Conservation (phyloP, 345 rosid genomes). For the Syzygium aqueum region DNA sequence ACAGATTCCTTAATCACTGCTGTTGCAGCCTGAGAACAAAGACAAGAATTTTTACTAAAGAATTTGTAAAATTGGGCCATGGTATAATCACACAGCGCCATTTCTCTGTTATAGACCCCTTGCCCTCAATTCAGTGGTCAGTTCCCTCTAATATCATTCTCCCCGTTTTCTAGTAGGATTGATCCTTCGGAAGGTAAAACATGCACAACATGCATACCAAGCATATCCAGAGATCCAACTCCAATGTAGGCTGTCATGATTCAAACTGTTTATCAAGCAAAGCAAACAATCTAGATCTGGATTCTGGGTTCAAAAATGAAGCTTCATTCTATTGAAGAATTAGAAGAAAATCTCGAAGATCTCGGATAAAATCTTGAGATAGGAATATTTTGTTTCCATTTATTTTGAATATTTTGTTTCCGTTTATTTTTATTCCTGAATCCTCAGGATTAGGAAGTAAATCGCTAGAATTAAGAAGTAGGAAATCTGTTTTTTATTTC, state of each 20-base stretch:
- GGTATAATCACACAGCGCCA: not conserved
- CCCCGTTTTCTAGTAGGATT: not conserved
- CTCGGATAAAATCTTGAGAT: too few species aligned
- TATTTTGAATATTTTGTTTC: too few species aligned
- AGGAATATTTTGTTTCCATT: too few species aligned
- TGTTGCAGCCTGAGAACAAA: slow-evolving; percentile 71
- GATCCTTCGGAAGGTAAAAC: not conserved
- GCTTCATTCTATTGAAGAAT: not conserved
- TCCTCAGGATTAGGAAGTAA: too few species aligned
- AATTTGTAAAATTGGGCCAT: not conserved
- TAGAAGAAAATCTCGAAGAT: too few species aligned
- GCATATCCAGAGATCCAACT: not conserved
- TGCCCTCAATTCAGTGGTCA: not conserved
- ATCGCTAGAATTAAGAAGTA: too few species aligned
- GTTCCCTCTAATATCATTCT: not conserved
- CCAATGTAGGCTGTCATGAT: not conserved
- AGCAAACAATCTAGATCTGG: not conserved
- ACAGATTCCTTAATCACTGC: slow-evolving; percentile 86
- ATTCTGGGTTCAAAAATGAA: not conserved
- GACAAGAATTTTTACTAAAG: not conserved
- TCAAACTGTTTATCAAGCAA: not conserved
- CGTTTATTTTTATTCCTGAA: too few species aligned
- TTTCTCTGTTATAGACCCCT: not conserved
- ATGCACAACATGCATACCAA: not conserved
- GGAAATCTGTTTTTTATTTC: too few species aligned